A percentile compares a stretch with the other conserved stretches of the same genome.
Conservation (phyloP, 2,329 filamentous ascomycete genomes). For the Colletotrichum sp. region DNA sequence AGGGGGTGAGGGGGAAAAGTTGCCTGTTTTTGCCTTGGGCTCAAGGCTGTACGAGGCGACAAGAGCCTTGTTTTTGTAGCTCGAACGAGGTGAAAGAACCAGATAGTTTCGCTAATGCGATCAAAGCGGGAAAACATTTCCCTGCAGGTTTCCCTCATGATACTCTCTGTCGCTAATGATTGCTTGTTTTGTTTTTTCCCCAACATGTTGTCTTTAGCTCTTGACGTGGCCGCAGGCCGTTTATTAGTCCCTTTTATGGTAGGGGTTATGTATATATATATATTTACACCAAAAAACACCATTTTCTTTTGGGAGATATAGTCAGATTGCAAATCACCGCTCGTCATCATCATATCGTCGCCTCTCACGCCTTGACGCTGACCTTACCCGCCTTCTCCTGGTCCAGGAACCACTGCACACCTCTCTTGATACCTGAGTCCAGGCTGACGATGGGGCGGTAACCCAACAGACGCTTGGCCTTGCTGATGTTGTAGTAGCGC, state of each 20-base stretch:
- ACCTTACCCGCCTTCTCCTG: slow-evolving; percentile 45
- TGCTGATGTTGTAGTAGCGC: slow-evolving; percentile 78
- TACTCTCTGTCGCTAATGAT: not conserved
- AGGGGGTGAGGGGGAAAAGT: not conserved
- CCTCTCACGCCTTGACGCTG: slow-evolving; percentile 6
- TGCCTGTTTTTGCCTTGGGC: not conserved
- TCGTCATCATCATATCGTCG: not conserved
- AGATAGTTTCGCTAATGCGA: slow-evolving; percentile 4
- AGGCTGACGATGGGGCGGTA: slow-evolving; percentile 72
- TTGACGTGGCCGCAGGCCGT: not conserved
- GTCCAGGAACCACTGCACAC: slow-evolving; percentile 60
- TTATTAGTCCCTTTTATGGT: slow-evolving; percentile 1
- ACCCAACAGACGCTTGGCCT: slow-evolving; percentile 73
- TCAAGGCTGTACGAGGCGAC: not conserved
- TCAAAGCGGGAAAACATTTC: not conserved
- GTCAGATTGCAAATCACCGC: not conserved
- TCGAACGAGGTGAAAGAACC: not conserved
- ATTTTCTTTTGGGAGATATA: not conserved
- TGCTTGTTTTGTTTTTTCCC: not conserved
- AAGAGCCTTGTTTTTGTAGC: not conserved
- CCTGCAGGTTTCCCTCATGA: slow-evolving; percentile 2
- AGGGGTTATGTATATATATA: not conserved
- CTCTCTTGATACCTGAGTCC: slow-evolving; percentile 65
- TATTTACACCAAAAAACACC: not conserved
- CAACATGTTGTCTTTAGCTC: not conserved